phyloP scores from a whole-genome alignment of 2,329 filamentous ascomycete species.

The Canariomyces notabilis region DNA sequence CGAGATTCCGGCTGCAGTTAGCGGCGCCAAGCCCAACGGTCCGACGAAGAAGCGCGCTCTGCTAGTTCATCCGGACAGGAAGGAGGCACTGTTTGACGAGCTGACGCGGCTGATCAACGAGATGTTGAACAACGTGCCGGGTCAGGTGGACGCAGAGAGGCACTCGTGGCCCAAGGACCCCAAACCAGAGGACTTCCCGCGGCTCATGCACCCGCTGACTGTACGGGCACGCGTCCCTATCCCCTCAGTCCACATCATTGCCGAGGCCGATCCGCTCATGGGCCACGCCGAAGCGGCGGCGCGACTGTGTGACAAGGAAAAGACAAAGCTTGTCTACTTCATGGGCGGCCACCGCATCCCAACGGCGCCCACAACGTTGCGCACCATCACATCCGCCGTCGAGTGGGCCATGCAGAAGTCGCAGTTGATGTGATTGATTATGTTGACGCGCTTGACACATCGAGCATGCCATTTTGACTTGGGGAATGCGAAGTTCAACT shows the following conservation, averaged over 20 bases:
- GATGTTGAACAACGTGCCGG: neutral
- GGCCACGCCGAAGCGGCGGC: neutral
- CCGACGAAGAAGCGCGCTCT: neutral
- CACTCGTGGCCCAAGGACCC: neutral
- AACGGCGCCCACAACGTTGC: neutral
- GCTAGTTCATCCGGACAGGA: neutral
- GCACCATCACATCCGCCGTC: neutral
- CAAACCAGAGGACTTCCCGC: neutral
- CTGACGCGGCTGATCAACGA: neutral
- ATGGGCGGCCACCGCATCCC: neutral
- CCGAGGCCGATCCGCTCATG: neutral
- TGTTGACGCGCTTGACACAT: too few relatives aligned
- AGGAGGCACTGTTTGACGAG: neutral
- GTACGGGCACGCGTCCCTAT: neutral
- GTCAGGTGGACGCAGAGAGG: neutral
- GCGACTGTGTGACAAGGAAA: neutral
- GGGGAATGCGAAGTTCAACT: too few relatives aligned
- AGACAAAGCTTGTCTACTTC: neutral
- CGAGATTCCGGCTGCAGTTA: too few relatives aligned
- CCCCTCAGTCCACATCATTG: neutral
- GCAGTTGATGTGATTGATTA: too few relatives aligned
- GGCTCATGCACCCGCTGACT: neutral
- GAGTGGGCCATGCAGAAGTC: slow-evolving; percentile 1
- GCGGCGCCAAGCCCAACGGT: neutral
- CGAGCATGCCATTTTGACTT: too few relatives aligned